phyloP scores from a whole-genome alignment of 768 basidiomycete genomes.

The Russula sp. region DNA sequence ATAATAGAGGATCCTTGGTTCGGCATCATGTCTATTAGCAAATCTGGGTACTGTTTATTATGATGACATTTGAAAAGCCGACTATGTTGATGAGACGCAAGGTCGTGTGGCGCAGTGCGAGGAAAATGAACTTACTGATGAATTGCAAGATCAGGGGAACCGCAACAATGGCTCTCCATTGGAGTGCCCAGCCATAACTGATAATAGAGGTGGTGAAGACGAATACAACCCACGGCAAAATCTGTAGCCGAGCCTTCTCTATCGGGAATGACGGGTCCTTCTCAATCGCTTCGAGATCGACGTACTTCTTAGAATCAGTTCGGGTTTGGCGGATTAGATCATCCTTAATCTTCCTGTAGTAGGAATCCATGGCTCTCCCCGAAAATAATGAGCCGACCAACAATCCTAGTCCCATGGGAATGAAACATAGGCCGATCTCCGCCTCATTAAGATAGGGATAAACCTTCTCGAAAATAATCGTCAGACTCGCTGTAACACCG shows the following conservation, averaged over 20 bases:
- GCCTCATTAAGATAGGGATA: slow-evolving; percentile 63
- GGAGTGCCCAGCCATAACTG: slow-evolving; percentile 62
- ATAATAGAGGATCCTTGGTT: slow-evolving; percentile 63
- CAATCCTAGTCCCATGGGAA: slow-evolving; percentile 73
- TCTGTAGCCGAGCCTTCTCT: slow-evolving; percentile 55
- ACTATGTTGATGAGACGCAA: slow-evolving; percentile 40
- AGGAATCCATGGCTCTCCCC: slow-evolving; percentile 63
- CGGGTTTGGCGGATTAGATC: slow-evolving; percentile 28
- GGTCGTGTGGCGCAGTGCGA: slow-evolving; percentile 8
- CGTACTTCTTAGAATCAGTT: slow-evolving; percentile 32
- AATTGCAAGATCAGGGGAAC: slow-evolving; percentile 52
- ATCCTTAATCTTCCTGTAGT: slow-evolving; percentile 50
- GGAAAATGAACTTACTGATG: slow-evolving; percentile 34
- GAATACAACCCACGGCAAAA: slow-evolving; percentile 43
- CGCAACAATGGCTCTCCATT: slow-evolving; percentile 48
- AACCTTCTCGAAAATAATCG: slow-evolving; percentile 53
- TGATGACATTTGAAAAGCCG: slow-evolving; percentile 44
- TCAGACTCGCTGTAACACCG: slow-evolving; percentile 56
- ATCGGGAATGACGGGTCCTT: slow-evolving; percentile 52
- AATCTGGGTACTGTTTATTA: slow-evolving; percentile 60
- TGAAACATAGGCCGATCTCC: slow-evolving; percentile 71
- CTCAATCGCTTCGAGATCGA: slow-evolving; percentile 31
- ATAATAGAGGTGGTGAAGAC: slow-evolving; percentile 44
- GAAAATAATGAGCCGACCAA: slow-evolving; percentile 54
- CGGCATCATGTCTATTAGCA: slow-evolving; percentile 65